These are phyloP conservation scores for Fusarium sp. DNA, from an alignment of 2,329 filamentous ascomycete genomes.

Conservation along the genomic window DNA sequence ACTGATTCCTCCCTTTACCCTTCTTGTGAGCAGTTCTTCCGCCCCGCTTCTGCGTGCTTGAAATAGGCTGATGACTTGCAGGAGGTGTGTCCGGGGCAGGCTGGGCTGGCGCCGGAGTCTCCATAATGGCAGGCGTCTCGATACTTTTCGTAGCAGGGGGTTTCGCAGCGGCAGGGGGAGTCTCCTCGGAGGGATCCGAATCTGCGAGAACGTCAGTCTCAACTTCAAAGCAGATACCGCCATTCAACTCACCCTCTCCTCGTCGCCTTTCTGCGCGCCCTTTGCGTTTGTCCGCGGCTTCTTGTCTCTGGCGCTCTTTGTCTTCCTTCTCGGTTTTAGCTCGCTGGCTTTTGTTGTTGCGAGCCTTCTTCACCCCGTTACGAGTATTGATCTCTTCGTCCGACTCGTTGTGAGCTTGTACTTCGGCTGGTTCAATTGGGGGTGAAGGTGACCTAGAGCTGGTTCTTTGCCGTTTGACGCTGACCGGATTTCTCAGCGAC, in stretches of 20 bases:
- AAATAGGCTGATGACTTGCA: constrained; percentile 59
- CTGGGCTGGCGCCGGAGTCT: constrained; percentile 47
- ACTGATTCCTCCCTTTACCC: constrained; percentile 82
- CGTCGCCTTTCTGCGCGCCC: constrained; percentile 83
- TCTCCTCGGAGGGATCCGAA: constrained; percentile 78
- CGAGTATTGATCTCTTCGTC: constrained; percentile 73
- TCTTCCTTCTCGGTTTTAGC: constrained; percentile 78
- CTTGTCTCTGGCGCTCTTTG: constrained; percentile 77
- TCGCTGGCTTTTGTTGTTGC: constrained; percentile 69
- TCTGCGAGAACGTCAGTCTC: constrained; percentile 59
- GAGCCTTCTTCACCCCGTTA: constrained; percentile 69
- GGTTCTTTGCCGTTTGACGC: constrained; percentile 85
- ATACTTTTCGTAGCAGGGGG: constrained; percentile 47
- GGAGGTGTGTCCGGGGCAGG: constrained; percentile 56
- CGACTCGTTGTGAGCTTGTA: constrained; percentile 70
- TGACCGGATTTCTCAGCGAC: constrained; percentile 72
- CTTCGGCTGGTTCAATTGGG: constrained; percentile 59
- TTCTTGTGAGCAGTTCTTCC: constrained; percentile 73
- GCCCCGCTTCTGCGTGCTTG: constrained; percentile 67
- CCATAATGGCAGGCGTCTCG: constrained; percentile 47
- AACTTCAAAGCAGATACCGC: background rate
- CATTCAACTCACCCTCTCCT: constrained; percentile 73
- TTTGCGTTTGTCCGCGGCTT: constrained; percentile 83
- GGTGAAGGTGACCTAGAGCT: constrained; percentile 78
- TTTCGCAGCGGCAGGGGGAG: constrained; percentile 61